Conservation (phyloP, 345 rosid genomes). For the Populus deltoides region DNA sequence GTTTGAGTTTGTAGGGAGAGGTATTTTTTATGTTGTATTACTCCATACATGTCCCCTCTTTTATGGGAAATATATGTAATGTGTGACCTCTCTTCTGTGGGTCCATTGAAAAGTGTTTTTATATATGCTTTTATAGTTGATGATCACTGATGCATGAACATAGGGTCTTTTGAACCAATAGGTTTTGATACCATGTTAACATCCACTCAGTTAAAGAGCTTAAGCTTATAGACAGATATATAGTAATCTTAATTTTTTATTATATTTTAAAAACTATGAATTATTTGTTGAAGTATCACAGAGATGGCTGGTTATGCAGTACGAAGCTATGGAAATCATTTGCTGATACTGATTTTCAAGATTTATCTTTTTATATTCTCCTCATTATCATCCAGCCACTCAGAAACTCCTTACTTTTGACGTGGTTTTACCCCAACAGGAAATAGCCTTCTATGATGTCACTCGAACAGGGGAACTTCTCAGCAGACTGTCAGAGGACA, state of each 20-base stretch:
- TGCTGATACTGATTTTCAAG: neutral
- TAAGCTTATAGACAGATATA: no score
- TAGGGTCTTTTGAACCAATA: no score
- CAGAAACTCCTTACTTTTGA: neutral
- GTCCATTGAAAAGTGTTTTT: no score
- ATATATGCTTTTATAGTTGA: no score
- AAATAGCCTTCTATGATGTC: conserved; percentile 52
- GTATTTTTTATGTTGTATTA: no score
- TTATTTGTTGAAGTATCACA: neutral
- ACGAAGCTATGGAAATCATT: neutral
- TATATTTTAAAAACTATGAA: neutral
- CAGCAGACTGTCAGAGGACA: conserved; percentile 53
- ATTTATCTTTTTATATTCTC: neutral
- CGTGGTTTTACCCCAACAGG: conserved; percentile 27
- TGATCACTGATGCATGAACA: no score
- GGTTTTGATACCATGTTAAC: no score
- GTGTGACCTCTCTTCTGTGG: no score
- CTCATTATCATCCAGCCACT: neutral
- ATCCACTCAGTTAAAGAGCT: no score
- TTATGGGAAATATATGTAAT: no score
- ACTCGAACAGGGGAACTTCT: conserved; percentile 51
- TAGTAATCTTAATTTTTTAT: no score
- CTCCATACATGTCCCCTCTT: no score
- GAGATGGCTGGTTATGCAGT: neutral
- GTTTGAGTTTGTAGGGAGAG: neutral